Conservation (phyloP, 192 early-diverging fungal genomes). For the Backusella westeae region DNA sequence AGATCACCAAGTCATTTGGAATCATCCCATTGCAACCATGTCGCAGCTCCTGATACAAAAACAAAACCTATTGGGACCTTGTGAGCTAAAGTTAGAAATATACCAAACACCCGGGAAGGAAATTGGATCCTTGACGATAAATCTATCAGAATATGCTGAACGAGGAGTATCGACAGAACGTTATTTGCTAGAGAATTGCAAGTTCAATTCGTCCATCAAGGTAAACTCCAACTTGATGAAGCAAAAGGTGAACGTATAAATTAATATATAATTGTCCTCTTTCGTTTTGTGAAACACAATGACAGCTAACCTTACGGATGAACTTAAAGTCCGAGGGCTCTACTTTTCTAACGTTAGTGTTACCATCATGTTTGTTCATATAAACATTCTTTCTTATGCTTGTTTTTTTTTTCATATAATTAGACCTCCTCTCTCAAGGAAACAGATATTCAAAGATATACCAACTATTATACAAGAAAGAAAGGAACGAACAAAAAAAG, state of each 20-base stretch:
- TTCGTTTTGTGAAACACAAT: not conserved
- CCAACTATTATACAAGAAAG: constrained; percentile 21
- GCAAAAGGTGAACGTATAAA: not conserved
- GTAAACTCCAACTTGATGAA: constrained; percentile 29
- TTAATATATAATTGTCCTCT: not conserved
- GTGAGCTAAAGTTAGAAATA: constrained; percentile 71
- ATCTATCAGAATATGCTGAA: constrained; percentile 75
- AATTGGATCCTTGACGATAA: constrained; percentile 68
- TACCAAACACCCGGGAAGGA: constrained; percentile 54
- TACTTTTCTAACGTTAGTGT: constrained; percentile 31
- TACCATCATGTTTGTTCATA: not conserved
- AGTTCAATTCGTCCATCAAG: constrained; percentile 74
- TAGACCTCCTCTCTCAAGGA: constrained; percentile 36
- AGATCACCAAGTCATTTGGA: constrained; percentile 64
- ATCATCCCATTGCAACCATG: constrained; percentile 48
- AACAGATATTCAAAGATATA: constrained; percentile 33
- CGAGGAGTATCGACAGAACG: constrained; percentile 43
- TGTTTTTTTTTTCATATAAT: not conserved
- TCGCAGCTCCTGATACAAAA: constrained; percentile 65
- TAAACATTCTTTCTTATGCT: not conserved
- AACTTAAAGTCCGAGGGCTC: constrained; percentile 27
- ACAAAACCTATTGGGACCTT: constrained; percentile 68
- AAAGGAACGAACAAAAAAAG: constrained; percentile 3
- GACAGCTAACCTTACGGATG: constrained; percentile 36
- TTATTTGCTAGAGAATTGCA: constrained; percentile 67